Evolutionary conservation across 2,329 filamentous ascomycete species (phyloP), one percentile per base, ranked within the genome.

Genomic region (Sporothrix pallida): DNA sequence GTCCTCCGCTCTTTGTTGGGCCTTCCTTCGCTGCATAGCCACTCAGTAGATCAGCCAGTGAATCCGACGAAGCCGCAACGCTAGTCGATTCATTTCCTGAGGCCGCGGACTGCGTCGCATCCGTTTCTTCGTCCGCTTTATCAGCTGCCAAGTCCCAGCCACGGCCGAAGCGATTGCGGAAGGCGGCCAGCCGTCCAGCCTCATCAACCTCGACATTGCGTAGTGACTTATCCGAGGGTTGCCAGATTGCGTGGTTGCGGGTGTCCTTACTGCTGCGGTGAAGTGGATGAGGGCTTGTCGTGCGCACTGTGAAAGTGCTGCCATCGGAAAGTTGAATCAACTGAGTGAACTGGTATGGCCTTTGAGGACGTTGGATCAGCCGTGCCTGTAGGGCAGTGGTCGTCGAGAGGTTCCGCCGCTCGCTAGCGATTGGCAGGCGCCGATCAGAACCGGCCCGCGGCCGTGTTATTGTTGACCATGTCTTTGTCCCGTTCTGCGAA

Each of bases 311-410:
- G 83, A 90, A 98, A 75, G 95, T 92, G 79, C 90, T 93, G 78
- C 96, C 96, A 85, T 99, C 96, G 56, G 92, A 93, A 76, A 98
- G 91, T 72, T 94, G 95, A 77, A 99, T 87, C 75, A 99, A 89
- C 84, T 99, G 96, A n/a, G 95, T 98, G 87, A 98, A 98, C 78
- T 92, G 93, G 87, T 98, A 98, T 58, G 96, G 95, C 6, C 95
- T 90, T 80, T 94, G 92, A n/a, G 94, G 94, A 17, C 96, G 93
- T 75, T 88, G 88, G 80, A 98, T 89, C 76, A 97, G 92, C 31
- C 93, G 94, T 71, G 96, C 96, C 81, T 94, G 90, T 75, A 94
- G 91, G 80, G 90, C 86, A 1, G 74, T 13, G 1, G 76, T 77
- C 10, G 74, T 74, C 6, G 76, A 76, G 1, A 77, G 69, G 31